These are phyloP conservation scores for Lithospermum erythrorhizon DNA, from an alignment of 257 asterid species.

Conservation along the genomic window DNA sequence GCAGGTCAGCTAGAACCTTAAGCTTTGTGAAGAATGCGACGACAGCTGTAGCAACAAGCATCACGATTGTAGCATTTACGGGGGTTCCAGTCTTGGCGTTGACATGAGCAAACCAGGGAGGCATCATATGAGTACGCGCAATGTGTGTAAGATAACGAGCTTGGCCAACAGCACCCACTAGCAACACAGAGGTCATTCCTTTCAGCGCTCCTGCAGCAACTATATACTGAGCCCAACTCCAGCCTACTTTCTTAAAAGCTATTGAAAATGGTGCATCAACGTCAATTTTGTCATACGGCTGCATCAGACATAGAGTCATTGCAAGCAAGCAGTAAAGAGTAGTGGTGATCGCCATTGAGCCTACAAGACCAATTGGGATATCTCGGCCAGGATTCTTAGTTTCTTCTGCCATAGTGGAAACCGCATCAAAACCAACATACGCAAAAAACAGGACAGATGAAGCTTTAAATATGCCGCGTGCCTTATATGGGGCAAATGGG, in stretches of 20 bases:
- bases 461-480: constrained; percentile 53
- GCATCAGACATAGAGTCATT: constrained; percentile 48
- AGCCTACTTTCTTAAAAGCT: constrained; percentile 42
- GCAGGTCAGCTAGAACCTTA: constrained; percentile 29
- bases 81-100: constrained; percentile 52
- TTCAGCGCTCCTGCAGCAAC: constrained; percentile 62
- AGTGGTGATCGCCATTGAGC: constrained; percentile 56
- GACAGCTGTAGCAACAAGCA: constrained; percentile 43
- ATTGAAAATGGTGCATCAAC: constrained; percentile 48
- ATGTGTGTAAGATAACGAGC: constrained; percentile 68
- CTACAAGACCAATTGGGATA: constrained; percentile 61
- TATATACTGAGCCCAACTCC: constrained; percentile 55
- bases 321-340: constrained; percentile 47
- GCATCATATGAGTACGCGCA: constrained; percentile 62
- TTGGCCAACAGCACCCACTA: constrained; percentile 57
- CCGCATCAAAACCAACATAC: constrained; percentile 67
- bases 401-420: constrained; percentile 67
- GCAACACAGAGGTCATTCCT: constrained; percentile 58
- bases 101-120: constrained; percentile 65
- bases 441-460: constrained; percentile 56
- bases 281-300: constrained; percentile 33
- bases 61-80: constrained; percentile 36
- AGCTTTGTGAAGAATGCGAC: constrained; percentile 56
- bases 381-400: constrained; percentile 50
- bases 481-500: constrained; percentile 35